Percentiles rank a stretch among this genome's conserved stretches.
These are phyloP conservation scores for Nannochloris sp. DNA, from an alignment of 139 green algal genomes.

Conservation along the genomic window DNA sequence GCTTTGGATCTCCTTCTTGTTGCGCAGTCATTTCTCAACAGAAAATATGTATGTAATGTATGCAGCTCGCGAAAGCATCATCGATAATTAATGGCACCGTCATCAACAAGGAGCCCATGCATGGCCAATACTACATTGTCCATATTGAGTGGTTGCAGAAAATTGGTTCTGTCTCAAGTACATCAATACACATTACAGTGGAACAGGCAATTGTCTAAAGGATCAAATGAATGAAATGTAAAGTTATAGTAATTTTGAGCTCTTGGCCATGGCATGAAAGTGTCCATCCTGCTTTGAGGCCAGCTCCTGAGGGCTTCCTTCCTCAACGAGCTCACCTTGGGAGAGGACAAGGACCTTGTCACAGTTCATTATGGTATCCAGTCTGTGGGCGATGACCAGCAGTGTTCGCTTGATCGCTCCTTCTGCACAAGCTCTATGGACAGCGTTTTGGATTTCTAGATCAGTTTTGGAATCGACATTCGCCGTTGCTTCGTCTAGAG, in stretches of 20 bases:
- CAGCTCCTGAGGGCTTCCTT: slow-evolving; percentile 40
- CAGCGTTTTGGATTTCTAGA: slow-evolving; percentile 50
- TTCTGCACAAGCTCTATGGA: background rate
- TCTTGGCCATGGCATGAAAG: background rate
- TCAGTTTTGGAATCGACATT: slow-evolving; percentile 84
- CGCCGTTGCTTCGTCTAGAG: slow-evolving; percentile 72
- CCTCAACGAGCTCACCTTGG: slow-evolving; percentile 57
- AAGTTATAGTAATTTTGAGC: background rate
- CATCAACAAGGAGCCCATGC: no score
- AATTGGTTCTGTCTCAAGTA: no score
- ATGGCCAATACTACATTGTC: no score
- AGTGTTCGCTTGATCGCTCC: slow-evolving; percentile 38
- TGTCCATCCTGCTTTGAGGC: background rate
- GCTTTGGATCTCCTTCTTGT: slow-evolving; percentile 9
- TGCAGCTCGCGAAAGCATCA: no score
- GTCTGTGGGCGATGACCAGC: slow-evolving; percentile 70
- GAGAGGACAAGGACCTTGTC: slow-evolving; percentile 72
- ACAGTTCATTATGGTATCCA: slow-evolving; percentile 78
- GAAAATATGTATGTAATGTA: background rate
- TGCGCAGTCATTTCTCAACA: background rate
- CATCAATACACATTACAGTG: no score
- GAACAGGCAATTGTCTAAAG: no score
- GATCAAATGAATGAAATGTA: no score
- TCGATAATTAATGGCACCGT: no score
- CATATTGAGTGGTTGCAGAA: no score